Evolutionary conservation across 768 basidiomycete species (phyloP).

Genomic region (Leccinum rimulosum): DNA sequence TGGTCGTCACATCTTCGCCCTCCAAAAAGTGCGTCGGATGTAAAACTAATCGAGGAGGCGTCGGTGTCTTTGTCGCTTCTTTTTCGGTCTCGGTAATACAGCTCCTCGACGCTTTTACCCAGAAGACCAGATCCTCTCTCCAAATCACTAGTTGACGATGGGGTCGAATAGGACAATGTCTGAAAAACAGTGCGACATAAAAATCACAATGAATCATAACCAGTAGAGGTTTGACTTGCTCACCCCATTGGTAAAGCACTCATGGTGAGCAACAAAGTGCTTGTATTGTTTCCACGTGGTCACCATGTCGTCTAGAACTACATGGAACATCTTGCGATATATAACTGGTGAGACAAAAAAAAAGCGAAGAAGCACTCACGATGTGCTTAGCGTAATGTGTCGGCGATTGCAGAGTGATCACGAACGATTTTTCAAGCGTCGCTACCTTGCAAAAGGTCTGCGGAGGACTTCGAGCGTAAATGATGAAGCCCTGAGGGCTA

Average conservation of each 20-base stretch:
- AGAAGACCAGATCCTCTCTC: conserved; percentile 36
- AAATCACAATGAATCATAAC: not conserved
- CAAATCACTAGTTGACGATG: conserved; percentile 48
- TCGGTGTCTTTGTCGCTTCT: conserved; percentile 16
- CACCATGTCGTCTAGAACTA: conserved; percentile 88
- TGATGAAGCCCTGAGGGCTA: too few relatives aligned
- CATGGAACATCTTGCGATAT: conserved; percentile 92
- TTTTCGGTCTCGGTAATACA: conserved; percentile 16
- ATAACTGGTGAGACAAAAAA: conserved; percentile 39
- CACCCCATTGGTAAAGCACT: conserved; percentile 69
- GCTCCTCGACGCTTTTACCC: conserved; percentile 19
- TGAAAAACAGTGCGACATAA: conserved; percentile 24
- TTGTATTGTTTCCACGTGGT: conserved; percentile 96
- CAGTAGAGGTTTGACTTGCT: conserved; percentile 18
- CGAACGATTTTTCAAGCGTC: too few relatives aligned
- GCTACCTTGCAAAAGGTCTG: too few relatives aligned
- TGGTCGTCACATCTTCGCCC: conserved; percentile 82
- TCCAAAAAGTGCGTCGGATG: conserved; percentile 88
- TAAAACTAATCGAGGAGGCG: conserved; percentile 51
- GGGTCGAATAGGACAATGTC: conserved; percentile 43
- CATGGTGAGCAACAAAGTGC: conserved; percentile 76
- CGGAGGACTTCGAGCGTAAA: too few relatives aligned
- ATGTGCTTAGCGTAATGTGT: conserved; percentile 66
- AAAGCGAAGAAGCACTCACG: conserved; percentile 44
- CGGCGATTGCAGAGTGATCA: too few relatives aligned